These are phyloP conservation scores for Daldinia vernicosa DNA, from an alignment of 495 filamentous ascomycete species.

Conservation along the genomic window DNA sequence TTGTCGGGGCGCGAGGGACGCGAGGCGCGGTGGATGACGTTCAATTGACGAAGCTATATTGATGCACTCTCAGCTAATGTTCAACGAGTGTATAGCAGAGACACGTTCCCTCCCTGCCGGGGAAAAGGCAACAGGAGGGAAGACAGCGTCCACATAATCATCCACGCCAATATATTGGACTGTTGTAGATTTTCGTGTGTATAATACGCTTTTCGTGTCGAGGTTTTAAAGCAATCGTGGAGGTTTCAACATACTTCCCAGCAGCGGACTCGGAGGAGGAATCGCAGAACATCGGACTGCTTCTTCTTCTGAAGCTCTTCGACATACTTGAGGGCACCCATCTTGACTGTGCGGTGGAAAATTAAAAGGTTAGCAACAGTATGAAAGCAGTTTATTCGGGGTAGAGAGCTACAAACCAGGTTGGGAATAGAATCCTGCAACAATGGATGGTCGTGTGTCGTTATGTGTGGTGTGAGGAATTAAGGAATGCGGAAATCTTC, in stretches of 20 bases:
- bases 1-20: conserved; percentile 99
- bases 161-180: conserved; percentile 42
- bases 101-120: conserved; percentile 43
- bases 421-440: conserved; percentile 48
- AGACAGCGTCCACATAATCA: conserved; percentile 49
- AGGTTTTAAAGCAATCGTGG: conserved; percentile 29
- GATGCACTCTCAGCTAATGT: conserved; percentile 99
- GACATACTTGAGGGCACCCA: conserved; percentile 98
- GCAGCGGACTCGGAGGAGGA: conserved; percentile 99
- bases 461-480: conserved; percentile 29
- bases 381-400: conserved; percentile 7
- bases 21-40: conserved; percentile 98
- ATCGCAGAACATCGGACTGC: conserved; percentile 99
- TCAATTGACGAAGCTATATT: conserved; percentile 99
- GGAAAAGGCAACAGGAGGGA: conserved; percentile 35
- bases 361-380: conserved; percentile 34
- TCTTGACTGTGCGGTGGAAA: conserved; percentile 57
- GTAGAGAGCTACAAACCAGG: conserved; percentile 43
- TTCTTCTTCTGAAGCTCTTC: conserved; percentile 99
- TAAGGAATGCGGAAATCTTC: conserved; percentile 36
- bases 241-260: conserved; percentile 94
- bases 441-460: conserved; percentile 48
- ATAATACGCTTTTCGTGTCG: conserved; percentile 42
- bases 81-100: conserved; percentile 99
- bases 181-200: conserved; percentile 45